Conservation (phyloP, 192 early-diverging fungal species). For the Podila horticola region DNA sequence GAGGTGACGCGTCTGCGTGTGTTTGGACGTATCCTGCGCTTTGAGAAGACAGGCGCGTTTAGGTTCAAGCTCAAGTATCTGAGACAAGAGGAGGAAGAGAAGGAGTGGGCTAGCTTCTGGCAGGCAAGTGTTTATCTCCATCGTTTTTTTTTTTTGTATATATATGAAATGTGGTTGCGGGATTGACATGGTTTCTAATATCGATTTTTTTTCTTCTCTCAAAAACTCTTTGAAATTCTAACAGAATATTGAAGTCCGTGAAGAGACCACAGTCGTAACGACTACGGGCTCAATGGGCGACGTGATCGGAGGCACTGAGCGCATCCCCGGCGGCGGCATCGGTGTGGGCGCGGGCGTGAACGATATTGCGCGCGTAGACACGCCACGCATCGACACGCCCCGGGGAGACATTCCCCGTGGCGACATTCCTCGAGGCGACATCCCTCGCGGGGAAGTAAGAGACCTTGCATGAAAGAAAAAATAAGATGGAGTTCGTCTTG, state of each 20-base stretch:
- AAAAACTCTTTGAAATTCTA: not conserved
- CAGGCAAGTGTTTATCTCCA: conserved; percentile 15
- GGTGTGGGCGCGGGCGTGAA: not conserved
- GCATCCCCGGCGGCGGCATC: not conserved
- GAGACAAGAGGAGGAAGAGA: conserved; percentile 42
- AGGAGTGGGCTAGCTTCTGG: conserved; percentile 50
- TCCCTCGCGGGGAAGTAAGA: conserved; percentile 14
- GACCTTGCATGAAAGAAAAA: conserved; percentile 1
- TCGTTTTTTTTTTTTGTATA: not conserved
- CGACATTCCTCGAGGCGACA: conserved; percentile 14
- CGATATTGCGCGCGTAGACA: not conserved
- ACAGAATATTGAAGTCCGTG: conserved; percentile 45
- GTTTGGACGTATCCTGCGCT: conserved; percentile 70
- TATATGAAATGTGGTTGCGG: not conserved
- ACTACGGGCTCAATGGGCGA: conserved; percentile 48
- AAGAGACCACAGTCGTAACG: conserved; percentile 44
- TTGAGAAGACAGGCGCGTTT: conserved; percentile 47
- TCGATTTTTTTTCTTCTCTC: not conserved
- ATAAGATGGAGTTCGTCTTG: conserved; percentile 6
- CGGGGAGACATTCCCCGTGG: conserved; percentile 17
- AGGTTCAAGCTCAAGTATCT: conserved; percentile 44
- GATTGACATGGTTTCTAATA: not conserved
- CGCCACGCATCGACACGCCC: not conserved
- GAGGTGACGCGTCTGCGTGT: conserved; percentile 70
- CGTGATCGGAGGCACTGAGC: conserved; percentile 34